Evolutionary conservation across 192 early-diverging fungal genomes (phyloP).

Genomic region (Gonapodya prolifera): DNA sequence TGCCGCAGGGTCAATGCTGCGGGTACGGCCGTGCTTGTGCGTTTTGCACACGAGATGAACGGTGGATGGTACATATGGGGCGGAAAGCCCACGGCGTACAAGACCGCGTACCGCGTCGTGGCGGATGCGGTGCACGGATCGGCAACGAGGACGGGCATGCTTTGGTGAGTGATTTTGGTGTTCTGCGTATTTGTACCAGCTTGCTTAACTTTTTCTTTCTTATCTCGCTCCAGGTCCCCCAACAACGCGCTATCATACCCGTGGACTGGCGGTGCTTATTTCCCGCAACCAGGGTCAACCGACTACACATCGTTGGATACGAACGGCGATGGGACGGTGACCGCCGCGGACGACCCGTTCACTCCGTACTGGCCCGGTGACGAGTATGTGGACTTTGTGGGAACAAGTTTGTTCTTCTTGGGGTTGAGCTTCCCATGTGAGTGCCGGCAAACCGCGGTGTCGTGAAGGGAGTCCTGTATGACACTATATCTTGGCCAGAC

Average conservation of each 20-base stretch:
- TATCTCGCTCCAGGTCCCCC: background rate
- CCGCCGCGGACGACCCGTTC: constrained; percentile 26
- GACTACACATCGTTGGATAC: constrained; percentile 20
- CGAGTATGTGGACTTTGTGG: constrained; percentile 32
- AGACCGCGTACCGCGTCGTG: background rate
- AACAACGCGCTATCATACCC: background rate
- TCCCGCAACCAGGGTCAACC: background rate
- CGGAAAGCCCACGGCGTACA: background rate
- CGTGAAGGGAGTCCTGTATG: background rate
- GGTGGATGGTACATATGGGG: constrained; percentile 1
- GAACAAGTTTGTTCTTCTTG: constrained; percentile 8
- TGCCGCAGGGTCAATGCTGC: background rate
- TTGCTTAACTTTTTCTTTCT: background rate
- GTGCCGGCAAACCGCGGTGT: background rate
- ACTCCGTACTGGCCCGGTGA: constrained; percentile 31
- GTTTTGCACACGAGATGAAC: constrained; percentile 3
- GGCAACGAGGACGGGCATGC: background rate
- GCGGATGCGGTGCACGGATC: background rate
- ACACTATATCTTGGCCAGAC: background rate
- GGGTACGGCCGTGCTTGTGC: background rate
- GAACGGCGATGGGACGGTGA: constrained; percentile 26
- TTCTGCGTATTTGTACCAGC: background rate
- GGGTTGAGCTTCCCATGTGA: background rate
- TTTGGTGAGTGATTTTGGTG: background rate
- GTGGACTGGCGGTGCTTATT: background rate